A percentile compares a stretch with the other conserved stretches of the same genome.
Evolutionary conservation across 108 stramenopile genomes (phyloP).

Genomic region (Asterionellopsis glacialis): DNA sequence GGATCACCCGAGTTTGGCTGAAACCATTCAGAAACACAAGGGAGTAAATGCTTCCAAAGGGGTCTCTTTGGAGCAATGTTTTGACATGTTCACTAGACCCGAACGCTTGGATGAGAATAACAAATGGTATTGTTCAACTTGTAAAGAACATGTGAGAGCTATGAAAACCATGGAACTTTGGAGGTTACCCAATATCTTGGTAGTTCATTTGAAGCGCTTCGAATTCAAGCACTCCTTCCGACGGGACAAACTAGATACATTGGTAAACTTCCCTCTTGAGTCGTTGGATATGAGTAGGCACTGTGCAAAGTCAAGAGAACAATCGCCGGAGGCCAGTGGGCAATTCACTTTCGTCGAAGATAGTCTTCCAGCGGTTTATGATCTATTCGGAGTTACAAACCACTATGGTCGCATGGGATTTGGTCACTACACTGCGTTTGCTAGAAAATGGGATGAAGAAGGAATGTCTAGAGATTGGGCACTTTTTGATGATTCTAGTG

Average conservation of each 20-base stretch:
- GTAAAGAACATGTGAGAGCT: conserved; percentile 87
- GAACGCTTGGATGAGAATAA: conserved; percentile 90
- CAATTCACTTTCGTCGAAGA: conserved; percentile 38
- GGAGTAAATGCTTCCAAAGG: conserved; percentile 16
- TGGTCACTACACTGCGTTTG: conserved; percentile 95
- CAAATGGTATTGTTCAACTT: conserved; percentile 86
- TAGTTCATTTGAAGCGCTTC: conserved; percentile 96
- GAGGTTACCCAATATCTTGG: conserved; percentile 89
- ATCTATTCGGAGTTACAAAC: conserved; percentile 94
- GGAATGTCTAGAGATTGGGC: conserved; percentile 46
- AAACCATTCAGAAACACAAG: conserved; percentile 12
- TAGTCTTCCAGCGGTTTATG: conserved; percentile 74
- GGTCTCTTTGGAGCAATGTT: conserved; percentile 71
- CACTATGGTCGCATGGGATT: conserved; percentile 95
- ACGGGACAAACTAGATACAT: conserved; percentile 85
- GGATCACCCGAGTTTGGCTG: conserved; percentile 25
- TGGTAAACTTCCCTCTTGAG: conserved; percentile 88
- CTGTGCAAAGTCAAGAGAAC: conserved; percentile 19
- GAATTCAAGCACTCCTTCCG: conserved; percentile 70
- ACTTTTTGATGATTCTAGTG: conserved; percentile 75
- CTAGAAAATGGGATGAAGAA: conserved; percentile 63
- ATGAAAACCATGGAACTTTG: conserved; percentile 93
- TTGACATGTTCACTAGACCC: conserved; percentile 65
- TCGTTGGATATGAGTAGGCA: conserved; percentile 69
- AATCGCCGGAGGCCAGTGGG: background rate